phyloP scores from a whole-genome alignment of 306 rosid species.

The Psophocarpus tetragonolobus region DNA sequence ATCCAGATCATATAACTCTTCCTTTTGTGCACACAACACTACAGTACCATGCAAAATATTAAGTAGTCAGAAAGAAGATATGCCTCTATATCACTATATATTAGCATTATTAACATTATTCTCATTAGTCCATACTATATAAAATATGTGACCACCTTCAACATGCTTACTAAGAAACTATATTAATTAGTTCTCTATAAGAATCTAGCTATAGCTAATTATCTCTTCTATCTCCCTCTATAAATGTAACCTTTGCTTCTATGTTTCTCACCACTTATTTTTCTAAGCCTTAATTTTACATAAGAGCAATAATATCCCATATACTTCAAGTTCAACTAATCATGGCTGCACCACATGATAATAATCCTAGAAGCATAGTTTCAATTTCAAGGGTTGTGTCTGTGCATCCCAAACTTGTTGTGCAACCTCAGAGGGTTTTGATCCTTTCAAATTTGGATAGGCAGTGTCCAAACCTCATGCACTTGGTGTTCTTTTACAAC shows the following conservation, averaged over 20 bases:
- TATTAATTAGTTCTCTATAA: conserved; percentile 15
- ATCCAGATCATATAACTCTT: conserved; percentile 44
- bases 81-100: conserved; percentile 13
- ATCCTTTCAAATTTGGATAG: conserved; percentile 75
- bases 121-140: background rate
- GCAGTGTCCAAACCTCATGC: conserved; percentile 73
- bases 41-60: conserved; percentile 64
- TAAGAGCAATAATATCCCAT: conserved; percentile 17
- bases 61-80: conserved; percentile 17
- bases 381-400: conserved; percentile 46
- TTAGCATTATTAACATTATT: conserved; percentile 10
- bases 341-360: conserved; percentile 45
- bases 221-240: background rate
- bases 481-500: conserved; percentile 64
- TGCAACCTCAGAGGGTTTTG: conserved; percentile 46
- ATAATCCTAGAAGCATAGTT: conserved; percentile 40
- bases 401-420: conserved; percentile 48
- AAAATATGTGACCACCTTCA: conserved; percentile 15
- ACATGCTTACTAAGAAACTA: conserved; percentile 9
- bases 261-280: conserved; percentile 1
- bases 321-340: background rate
- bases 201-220: conserved; percentile 37
- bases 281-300: no score
- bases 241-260: conserved; percentile 3
- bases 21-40: conserved; percentile 28